Evolutionary conservation across 2,329 filamentous ascomycete species (phyloP).

Genomic region (Thielaviopsis ethacetica): DNA sequence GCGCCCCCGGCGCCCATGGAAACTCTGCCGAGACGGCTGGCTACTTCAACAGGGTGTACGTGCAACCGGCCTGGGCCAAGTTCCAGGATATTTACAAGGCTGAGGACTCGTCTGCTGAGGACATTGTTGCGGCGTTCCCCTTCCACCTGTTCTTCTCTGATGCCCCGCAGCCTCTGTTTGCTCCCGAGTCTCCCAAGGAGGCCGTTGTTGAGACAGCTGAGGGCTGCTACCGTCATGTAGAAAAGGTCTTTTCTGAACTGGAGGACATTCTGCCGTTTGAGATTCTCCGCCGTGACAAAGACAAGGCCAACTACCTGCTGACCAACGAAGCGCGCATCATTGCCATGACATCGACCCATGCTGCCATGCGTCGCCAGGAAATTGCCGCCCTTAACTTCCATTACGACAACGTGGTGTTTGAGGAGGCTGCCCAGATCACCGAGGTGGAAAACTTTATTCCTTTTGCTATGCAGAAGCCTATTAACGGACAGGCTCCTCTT

Average conservation of each 20-base stretch:
- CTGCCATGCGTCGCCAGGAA: slow-evolving; percentile 81
- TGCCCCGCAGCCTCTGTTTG: slow-evolving; percentile 74
- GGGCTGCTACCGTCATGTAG: slow-evolving; percentile 78
- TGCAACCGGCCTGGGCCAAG: slow-evolving; percentile 74
- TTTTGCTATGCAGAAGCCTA: slow-evolving; percentile 72
- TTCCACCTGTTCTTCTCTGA: slow-evolving; percentile 79
- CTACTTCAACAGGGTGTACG: slow-evolving; percentile 88
- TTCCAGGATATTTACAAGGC: slow-evolving; percentile 48
- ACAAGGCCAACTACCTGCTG: slow-evolving; percentile 91
- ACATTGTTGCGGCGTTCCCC: slow-evolving; percentile 62
- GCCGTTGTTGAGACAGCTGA: slow-evolving; percentile 57
- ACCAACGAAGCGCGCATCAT: slow-evolving; percentile 94
- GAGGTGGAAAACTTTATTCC: slow-evolving; percentile 97
- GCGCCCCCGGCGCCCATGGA: slow-evolving; percentile 82
- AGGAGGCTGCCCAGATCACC: slow-evolving; percentile 95
- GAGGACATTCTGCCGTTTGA: slow-evolving; percentile 92
- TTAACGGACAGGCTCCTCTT: slow-evolving; percentile 54
- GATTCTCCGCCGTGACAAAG: slow-evolving; percentile 70
- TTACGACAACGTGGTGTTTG: slow-evolving; percentile 96
- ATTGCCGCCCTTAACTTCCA: slow-evolving; percentile 87
- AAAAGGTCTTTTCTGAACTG: slow-evolving; percentile 79
- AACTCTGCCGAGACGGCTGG: slow-evolving; percentile 93
- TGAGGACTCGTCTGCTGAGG: slow-evolving; percentile 37
- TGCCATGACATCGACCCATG: slow-evolving; percentile 97
- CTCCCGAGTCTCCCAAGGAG: slow-evolving; percentile 46